These are phyloP conservation scores for Arctium minus DNA, from an alignment of 129 eudicot genomes.

Conservation along the genomic window DNA sequence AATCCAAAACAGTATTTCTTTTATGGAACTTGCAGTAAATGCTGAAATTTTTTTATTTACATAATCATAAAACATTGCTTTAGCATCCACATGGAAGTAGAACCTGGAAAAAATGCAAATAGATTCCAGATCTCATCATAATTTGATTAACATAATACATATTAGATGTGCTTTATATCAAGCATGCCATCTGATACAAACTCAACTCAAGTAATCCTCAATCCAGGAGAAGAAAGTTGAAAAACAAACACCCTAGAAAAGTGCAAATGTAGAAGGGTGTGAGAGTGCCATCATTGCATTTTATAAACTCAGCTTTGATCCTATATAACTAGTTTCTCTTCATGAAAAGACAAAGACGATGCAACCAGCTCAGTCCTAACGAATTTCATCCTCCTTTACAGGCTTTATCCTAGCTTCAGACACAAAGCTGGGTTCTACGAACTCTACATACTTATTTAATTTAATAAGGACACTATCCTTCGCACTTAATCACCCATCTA, in stretches of 20 bases:
- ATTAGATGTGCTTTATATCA: neutral
- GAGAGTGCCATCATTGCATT: neutral
- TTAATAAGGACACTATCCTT: neutral
- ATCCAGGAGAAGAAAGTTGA: neutral
- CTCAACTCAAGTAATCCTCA: neutral
- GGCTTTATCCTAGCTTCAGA: neutral
- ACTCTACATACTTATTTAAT: neutral
- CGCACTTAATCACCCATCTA: neutral
- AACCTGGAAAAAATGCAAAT: neutral
- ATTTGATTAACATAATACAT: neutral
- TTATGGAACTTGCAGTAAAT: neutral
- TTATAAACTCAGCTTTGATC: neutral
- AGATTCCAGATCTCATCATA: neutral
- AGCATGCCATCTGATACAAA: neutral
- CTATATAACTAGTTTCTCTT: neutral
- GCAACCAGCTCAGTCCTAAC: neutral
- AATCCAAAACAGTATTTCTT: neutral
- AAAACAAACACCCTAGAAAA: neutral
- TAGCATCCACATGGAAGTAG: neutral
- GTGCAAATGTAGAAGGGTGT: neutral
- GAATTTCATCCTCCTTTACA: neutral
- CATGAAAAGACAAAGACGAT: neutral
- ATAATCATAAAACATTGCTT: neutral
- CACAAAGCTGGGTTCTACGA: neutral
- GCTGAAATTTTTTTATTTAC: neutral